Conservation (phyloP, 2,329 filamentous ascomycete species). For the Mollisia scopiformis region DNA sequence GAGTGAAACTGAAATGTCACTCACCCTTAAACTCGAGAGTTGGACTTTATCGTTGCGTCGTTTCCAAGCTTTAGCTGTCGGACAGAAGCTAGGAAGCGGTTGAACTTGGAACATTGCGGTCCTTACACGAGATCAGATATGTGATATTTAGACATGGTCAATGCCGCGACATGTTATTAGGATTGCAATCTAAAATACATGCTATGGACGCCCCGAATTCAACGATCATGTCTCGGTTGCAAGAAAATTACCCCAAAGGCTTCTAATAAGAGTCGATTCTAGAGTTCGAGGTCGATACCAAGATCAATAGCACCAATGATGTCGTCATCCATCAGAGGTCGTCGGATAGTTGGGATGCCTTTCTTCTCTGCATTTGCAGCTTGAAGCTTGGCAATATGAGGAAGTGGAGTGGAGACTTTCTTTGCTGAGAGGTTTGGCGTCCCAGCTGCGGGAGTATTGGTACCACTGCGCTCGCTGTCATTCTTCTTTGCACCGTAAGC, state of each 20-base stretch:
- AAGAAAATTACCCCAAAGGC: neutral
- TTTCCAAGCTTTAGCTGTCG: too few relatives aligned
- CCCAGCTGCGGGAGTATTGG: conserved; percentile 50
- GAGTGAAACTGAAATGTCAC: too few relatives aligned
- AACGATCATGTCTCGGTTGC: neutral
- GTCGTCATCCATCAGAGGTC: conserved; percentile 86
- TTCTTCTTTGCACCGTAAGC: conserved; percentile 46
- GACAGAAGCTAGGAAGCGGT: too few relatives aligned
- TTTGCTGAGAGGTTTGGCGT: conserved; percentile 49
- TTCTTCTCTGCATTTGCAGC: conserved; percentile 52
- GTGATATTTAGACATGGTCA: neutral
- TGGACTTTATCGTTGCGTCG: too few relatives aligned
- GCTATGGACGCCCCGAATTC: neutral
- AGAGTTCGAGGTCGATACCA: conserved; percentile 80
- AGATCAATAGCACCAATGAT: conserved; percentile 88
- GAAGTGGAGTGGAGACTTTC: conserved; percentile 47
- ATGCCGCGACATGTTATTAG: neutral
- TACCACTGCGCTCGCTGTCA: conserved; percentile 52
- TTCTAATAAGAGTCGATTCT: neutral
- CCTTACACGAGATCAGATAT: neutral
- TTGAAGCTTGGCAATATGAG: conserved; percentile 49
- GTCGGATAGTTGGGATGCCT: conserved; percentile 68
- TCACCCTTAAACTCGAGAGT: too few relatives aligned
- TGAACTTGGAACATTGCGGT: neutral
- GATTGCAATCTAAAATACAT: conserved; percentile 1